phyloP scores from a whole-genome alignment of 2,329 filamentous ascomycete genomes.

The Kalmusia sp. region DNA sequence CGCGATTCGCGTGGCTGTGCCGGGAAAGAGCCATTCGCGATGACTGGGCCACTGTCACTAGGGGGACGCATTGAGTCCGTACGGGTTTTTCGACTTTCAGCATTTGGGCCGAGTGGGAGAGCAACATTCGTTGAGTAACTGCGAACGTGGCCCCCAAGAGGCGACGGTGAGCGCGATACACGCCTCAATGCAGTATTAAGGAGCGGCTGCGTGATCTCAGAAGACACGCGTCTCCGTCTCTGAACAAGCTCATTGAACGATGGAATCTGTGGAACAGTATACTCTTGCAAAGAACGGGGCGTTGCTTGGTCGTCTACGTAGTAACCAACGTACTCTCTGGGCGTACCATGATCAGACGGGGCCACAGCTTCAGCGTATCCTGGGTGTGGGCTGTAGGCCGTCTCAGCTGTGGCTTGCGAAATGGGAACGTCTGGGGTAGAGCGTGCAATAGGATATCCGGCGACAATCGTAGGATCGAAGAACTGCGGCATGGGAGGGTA shows the following conservation, averaged over 20 bases:
- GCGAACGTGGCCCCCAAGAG: conserved; percentile 51
- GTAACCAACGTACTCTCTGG: conserved; percentile 60
- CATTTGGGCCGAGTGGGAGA: conserved; percentile 15
- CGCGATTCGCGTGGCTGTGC: conserved; percentile 33
- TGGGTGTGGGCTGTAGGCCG: conserved; percentile 28
- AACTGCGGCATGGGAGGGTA: conserved; percentile 47
- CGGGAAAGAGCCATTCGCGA: conserved; percentile 51
- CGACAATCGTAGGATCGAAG: conserved; percentile 36
- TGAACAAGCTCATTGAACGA: conserved; percentile 50
- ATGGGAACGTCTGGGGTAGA: conserved; percentile 38
- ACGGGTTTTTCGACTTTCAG: conserved; percentile 33
- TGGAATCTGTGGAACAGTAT: conserved; percentile 43
- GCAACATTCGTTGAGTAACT: conserved; percentile 46
- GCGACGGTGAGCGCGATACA: conserved; percentile 55
- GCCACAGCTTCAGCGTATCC: conserved; percentile 26
- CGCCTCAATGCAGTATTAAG: conserved; percentile 44
- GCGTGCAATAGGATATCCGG: conserved; percentile 43
- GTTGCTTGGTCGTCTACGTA: conserved; percentile 54
- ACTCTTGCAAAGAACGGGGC: conserved; percentile 47
- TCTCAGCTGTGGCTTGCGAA: conserved; percentile 25
- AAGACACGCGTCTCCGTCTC: conserved; percentile 50
- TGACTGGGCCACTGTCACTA: conserved; percentile 43
- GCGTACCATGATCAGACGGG: conserved; percentile 43
- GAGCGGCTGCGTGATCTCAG: conserved; percentile 50
- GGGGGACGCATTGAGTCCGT: conserved; percentile 36